Evolutionary conservation across 2,329 filamentous ascomycete genomes (phyloP).

Genomic region (Phialophora verrucosa): DNA sequence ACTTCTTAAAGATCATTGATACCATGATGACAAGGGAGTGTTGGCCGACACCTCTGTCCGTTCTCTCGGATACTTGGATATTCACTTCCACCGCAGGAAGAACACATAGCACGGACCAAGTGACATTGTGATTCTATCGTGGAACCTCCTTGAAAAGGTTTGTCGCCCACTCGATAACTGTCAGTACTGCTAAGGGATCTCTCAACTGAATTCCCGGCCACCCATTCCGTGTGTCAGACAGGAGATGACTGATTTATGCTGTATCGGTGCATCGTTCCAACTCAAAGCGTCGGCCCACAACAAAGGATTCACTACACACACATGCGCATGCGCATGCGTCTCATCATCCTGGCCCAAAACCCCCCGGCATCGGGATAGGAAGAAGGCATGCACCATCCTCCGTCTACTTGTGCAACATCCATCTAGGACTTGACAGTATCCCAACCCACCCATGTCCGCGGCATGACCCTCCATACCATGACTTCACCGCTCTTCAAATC

Average conservation of each 20-base stretch:
- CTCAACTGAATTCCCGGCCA: background rate
- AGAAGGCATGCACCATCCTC: slow-evolving; percentile 10
- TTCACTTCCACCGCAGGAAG: background rate
- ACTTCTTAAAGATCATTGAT: background rate
- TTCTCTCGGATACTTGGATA: background rate
- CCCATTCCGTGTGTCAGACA: background rate
- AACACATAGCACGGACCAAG: background rate
- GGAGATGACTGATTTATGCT: slow-evolving; percentile 5
- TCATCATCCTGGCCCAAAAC: slow-evolving; percentile 4
- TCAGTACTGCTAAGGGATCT: background rate
- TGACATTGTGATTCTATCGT: background rate
- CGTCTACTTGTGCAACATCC: slow-evolving; percentile 7
- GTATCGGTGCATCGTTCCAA: background rate
- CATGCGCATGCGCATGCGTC: slow-evolving; percentile 3
- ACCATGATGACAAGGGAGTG: background rate
- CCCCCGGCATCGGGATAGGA: slow-evolving; percentile 3
- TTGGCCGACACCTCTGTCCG: background rate
- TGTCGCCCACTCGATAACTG: background rate
- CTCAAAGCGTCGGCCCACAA: background rate
- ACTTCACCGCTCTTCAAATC: slow-evolving; percentile 93
- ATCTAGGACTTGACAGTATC: slow-evolving; percentile 47
- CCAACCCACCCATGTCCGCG: slow-evolving; percentile 91
- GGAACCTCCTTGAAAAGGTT: background rate
- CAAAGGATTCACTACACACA: background rate
- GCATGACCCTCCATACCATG: slow-evolving; percentile 96